Evolutionary conservation across 2,329 filamentous ascomycete species (phyloP), one percentile per base, ranked within the genome.

Genomic region (Elsinoe perseae): DNA sequence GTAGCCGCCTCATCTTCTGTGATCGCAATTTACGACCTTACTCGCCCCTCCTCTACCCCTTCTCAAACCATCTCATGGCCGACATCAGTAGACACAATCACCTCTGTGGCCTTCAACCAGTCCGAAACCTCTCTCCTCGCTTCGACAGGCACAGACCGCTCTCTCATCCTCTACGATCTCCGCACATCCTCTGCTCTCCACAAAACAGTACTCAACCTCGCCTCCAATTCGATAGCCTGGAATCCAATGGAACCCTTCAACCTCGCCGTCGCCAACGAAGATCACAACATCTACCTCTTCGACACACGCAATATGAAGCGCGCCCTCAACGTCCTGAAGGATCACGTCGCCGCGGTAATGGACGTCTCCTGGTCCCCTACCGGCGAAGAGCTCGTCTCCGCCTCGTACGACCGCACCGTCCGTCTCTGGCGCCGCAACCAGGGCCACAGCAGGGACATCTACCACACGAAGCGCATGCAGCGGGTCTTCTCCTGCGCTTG

Each of bases 391-490:
- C 81, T 98, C 44, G 89, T 97, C 18, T 89, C 86, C 12, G 93
- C 89, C 4, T 90, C 86, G 0, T 95, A 93, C 73, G 89, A 95
- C 68, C 84, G 90, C 60, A 95, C 89, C 3, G 78, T 98, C 54
- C 83, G 93, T 52, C 75, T 97, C 50, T 97, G 90, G 87, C 83
- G 83, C 68, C 81, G 87, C 57, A 81, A 85, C 61, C 77, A 85
- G 60, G 92, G 92, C 21, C 89, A 93, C 72, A 91, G 87, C 12
- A 81, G 91, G 64, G 93, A 98, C 67, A 84, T 96, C 50, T 98
- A 97, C 73, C 91, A 97, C 75, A 97, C 93, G 16, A 95, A 96
- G 74, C 84, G 93, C 61, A 96, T 96, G 92, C 92, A 97, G 75
- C 82, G 92, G 63, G 90, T 96, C 56, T 95, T 95, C 75, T 85